Percentiles rank a stretch among this genome's conserved stretches.
Conservation (phyloP, 495 filamentous ascomycete genomes). For the Cenococcum geophilum region DNA sequence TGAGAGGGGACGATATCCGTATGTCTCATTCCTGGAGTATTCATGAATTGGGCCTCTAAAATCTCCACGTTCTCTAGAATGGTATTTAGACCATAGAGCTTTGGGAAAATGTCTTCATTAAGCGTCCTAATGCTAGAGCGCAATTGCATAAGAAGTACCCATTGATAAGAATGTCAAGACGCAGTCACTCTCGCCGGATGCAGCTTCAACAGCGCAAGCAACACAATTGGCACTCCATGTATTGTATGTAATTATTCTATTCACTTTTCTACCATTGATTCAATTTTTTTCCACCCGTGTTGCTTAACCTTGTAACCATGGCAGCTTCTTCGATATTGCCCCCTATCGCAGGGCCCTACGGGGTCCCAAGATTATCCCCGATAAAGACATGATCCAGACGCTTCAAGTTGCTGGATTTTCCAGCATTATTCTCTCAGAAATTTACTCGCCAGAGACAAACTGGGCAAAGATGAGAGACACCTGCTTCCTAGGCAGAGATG, state of each 20-base stretch:
- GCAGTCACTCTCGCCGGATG: neutral
- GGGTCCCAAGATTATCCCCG: neutral
- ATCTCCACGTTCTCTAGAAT: neutral
- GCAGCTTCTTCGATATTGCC: constrained; percentile 17
- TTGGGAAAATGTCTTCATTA: neutral
- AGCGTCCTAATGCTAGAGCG: neutral
- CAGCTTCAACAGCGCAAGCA: neutral
- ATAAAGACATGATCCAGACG: neutral
- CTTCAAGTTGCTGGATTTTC: constrained; percentile 15
- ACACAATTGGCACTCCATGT: neutral
- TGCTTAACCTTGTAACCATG: constrained; percentile 1
- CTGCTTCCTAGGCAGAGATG: constrained; percentile 1
- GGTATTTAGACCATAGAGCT: neutral
- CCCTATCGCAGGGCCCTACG: neutral
- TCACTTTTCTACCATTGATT: neutral
- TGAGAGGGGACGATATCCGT: neutral
- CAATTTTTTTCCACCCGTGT: neutral
- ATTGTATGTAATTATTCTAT: neutral
- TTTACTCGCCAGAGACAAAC: constrained; percentile 1
- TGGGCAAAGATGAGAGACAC: constrained; percentile 22
- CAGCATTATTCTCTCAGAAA: neutral
- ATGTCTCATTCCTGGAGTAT: neutral
- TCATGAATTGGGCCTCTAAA: neutral
- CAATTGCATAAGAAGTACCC: neutral
- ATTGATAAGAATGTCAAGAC: neutral